A percentile compares a stretch with the other conserved stretches of the same genome.
These are phyloP conservation scores for Austroboletus eburneus DNA, from an alignment of 768 basidiomycete species.

Conservation along the genomic window DNA sequence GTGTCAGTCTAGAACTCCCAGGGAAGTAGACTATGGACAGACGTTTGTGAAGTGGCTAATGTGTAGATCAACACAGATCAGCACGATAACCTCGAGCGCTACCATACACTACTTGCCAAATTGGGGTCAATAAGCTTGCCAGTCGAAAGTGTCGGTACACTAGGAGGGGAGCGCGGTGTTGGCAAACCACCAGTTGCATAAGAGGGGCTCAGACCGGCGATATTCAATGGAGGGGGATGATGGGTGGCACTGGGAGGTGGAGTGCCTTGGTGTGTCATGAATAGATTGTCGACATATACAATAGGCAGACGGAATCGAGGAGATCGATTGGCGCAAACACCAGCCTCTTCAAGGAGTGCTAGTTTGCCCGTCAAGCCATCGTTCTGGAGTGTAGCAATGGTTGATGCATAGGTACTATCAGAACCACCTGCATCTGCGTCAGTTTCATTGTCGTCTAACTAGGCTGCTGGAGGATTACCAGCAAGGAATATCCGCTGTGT, in stretches of 20 bases:
- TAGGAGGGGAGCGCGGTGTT: constrained; percentile 60
- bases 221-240: constrained; percentile 45
- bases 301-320: constrained; percentile 49
- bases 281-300: constrained; percentile 49
- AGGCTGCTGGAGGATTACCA: constrained; percentile 48
- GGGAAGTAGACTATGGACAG: constrained; percentile 27
- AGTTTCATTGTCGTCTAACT: too few species aligned
- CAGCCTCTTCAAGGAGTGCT: constrained; percentile 52
- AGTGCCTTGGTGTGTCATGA: constrained; percentile 32
- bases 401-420: constrained; percentile 51
- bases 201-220: constrained; percentile 38
- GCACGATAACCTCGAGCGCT: background rate
- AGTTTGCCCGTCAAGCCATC: constrained; percentile 66
- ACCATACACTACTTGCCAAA: constrained; percentile 40
- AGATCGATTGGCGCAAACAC: constrained; percentile 39
- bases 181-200: constrained; percentile 58
- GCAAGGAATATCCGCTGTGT: constrained; percentile 71
- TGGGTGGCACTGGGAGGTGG: constrained; percentile 25
- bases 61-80: constrained; percentile 7
- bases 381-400: constrained; percentile 51
- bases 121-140: constrained; percentile 55
- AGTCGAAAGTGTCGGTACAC: constrained; percentile 23
- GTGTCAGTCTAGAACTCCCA: constrained; percentile 2
- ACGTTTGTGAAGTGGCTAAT: constrained; percentile 77
- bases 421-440: constrained; percentile 44